These are phyloP conservation scores for Paramecium biaurelia DNA, from an alignment of 73 alveolate genomes.

Conservation along the genomic window DNA sequence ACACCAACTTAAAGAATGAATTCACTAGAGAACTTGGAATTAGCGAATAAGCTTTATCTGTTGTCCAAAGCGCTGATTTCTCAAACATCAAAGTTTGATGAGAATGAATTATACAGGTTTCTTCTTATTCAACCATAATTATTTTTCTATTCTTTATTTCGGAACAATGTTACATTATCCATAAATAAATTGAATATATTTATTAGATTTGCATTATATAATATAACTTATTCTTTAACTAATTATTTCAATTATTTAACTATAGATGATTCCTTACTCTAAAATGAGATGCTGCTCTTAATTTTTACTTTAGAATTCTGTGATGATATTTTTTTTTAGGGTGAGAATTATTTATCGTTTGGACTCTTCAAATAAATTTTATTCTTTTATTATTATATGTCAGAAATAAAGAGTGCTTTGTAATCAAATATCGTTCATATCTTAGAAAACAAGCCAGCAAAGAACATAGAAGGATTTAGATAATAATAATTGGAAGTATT, in stretches of 20 bases:
- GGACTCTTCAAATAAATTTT: neutral
- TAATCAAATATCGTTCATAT: conserved; percentile 29
- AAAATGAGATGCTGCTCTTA: neutral
- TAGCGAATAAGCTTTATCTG: conserved; percentile 45
- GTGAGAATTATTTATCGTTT: neutral
- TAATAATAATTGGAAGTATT: neutral
- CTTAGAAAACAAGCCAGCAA: conserved; percentile 26
- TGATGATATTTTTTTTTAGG: neutral
- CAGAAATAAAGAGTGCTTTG: neutral
- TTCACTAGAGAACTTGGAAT: conserved; percentile 40
- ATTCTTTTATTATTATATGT: neutral
- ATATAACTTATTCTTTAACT: too few species aligned
- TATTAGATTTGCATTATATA: neutral
- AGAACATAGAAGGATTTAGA: conserved; percentile 28
- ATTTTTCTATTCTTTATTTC: neutral
- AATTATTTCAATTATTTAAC: too few species aligned
- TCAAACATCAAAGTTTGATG: conserved; percentile 48
- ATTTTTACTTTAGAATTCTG: neutral
- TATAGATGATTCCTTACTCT: too few species aligned
- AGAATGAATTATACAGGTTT: neutral
- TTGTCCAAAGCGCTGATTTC: conserved; percentile 47
- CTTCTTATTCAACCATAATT: neutral
- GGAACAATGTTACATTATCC: neutral
- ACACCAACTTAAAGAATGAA: conserved; percentile 28
- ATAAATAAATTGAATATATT: neutral